phyloP scores from a whole-genome alignment of 1,284 basidiomycete species.

The Afroboletus lepidellus region DNA sequence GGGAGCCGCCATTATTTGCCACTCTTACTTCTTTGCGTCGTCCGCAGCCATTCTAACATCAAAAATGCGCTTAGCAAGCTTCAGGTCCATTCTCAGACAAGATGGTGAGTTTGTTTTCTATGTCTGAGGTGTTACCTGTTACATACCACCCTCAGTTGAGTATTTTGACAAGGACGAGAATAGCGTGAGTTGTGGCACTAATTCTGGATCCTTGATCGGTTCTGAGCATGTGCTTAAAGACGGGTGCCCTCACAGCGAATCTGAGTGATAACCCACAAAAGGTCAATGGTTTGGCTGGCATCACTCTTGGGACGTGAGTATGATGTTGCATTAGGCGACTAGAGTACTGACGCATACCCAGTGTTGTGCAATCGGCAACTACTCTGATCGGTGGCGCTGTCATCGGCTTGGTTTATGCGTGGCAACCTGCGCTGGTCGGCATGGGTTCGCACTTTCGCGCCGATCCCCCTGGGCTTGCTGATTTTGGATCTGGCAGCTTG shows the following conservation, averaged over 20 bases:
- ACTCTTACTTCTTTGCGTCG: constrained; percentile 68
- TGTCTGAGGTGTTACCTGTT: background rate
- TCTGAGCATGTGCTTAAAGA: constrained; percentile 37
- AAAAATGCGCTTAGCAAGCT: constrained; percentile 67
- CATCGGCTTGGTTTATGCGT: constrained; percentile 79
- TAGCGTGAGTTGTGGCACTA: constrained; percentile 45
- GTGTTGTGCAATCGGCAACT: constrained; percentile 78
- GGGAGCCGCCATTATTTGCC: constrained; percentile 57
- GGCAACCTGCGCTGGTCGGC: constrained; percentile 77
- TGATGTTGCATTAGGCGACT: background rate
- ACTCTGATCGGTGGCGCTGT: constrained; percentile 77
- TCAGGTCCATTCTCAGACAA: constrained; percentile 79
- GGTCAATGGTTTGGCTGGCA: constrained; percentile 86
- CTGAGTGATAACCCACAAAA: constrained; percentile 92
- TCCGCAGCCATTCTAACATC: constrained; percentile 68
- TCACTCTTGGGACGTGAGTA: constrained; percentile 77
- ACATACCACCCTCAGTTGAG: constrained; percentile 50
- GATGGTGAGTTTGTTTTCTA: constrained; percentile 54
- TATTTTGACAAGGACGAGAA: constrained; percentile 88
- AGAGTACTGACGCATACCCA: constrained; percentile 17
- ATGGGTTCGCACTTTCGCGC: constrained; percentile 47
- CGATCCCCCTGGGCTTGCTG: constrained; percentile 6
- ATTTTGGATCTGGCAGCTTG: constrained; percentile 53
- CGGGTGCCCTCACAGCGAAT: constrained; percentile 79
- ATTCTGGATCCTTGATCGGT: background rate